These are phyloP conservation scores for Phytopythium montanum DNA, from an alignment of 352 stramenopile species.

Conservation along the genomic window DNA sequence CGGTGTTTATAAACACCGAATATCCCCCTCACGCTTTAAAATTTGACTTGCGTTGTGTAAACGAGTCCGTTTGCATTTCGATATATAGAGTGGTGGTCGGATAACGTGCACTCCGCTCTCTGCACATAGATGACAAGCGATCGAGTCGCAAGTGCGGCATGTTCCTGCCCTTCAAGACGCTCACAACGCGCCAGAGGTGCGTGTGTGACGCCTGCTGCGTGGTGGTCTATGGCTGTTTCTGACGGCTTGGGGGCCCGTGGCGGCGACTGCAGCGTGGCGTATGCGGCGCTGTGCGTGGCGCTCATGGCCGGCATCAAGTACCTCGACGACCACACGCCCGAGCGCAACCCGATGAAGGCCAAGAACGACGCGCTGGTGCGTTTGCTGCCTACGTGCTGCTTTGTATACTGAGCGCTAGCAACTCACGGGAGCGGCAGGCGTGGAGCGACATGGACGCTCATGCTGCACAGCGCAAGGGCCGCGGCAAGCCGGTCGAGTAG, in stretches of 20 bases:
- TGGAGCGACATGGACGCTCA: constrained; percentile 68
- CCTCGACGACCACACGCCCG: constrained; percentile 58
- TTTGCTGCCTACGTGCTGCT: constrained; percentile 1
- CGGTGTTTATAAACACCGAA: too few relatives aligned
- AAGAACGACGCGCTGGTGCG: constrained; percentile 43
- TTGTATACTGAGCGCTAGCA: constrained; percentile 9
- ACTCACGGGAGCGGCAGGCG: constrained; percentile 19
- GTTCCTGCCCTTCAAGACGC: constrained; percentile 65
- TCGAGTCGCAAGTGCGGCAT: constrained; percentile 10
- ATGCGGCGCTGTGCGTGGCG: constrained; percentile 56
- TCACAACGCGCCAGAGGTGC: constrained; percentile 58
- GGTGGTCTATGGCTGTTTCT: background rate
- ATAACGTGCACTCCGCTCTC: too few relatives aligned
- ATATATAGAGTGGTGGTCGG: too few relatives aligned
- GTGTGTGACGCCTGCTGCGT: background rate
- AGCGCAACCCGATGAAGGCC: constrained; percentile 26
- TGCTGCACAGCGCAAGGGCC: constrained; percentile 10
- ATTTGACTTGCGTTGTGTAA: too few relatives aligned
- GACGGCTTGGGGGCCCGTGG: background rate
- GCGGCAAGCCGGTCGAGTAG: background rate
- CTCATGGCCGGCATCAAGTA: constrained; percentile 66
- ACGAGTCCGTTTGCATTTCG: too few relatives aligned
- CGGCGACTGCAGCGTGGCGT: constrained; percentile 32
- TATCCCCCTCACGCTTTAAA: too few relatives aligned
- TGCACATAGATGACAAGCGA: background rate